These are phyloP conservation scores for Gigaspora rosea DNA, from an alignment of 192 early-diverging fungal genomes.

Conservation along the genomic window DNA sequence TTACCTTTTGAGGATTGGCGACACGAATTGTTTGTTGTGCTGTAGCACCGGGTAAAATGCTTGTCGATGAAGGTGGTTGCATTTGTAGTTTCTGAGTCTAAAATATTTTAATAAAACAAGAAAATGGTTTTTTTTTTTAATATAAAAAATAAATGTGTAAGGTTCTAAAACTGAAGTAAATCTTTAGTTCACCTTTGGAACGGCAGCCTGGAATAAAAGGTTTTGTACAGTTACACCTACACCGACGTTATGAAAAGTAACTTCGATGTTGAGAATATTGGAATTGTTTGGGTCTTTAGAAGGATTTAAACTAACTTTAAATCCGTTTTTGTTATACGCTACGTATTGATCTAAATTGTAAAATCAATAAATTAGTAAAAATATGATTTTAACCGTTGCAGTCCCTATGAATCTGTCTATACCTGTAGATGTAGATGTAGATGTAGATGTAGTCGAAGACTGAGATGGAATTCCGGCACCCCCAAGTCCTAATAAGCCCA, in stretches of 20 bases:
- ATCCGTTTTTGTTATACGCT: slow-evolving; percentile 78
- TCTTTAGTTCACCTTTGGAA: slow-evolving; percentile 63
- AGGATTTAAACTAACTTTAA: slow-evolving; percentile 75
- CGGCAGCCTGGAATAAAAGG: slow-evolving; percentile 88
- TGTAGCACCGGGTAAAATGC: slow-evolving; percentile 56
- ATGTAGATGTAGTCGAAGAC: not conserved
- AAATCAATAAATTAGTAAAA: not conserved
- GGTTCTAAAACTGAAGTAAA: not conserved
- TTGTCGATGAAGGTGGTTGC: slow-evolving; percentile 71
- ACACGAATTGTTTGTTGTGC: slow-evolving; percentile 84
- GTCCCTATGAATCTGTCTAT: too few species aligned
- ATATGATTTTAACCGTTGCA: not conserved
- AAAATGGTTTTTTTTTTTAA: not conserved
- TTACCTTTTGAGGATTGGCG: slow-evolving; percentile 78
- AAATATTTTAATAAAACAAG: not conserved
- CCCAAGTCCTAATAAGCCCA: not conserved
- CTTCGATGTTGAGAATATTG: slow-evolving; percentile 64
- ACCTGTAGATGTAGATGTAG: too few species aligned
- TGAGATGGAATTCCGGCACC: not conserved
- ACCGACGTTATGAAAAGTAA: slow-evolving; percentile 68
- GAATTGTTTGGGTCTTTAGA: slow-evolving; percentile 64
- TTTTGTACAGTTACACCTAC: slow-evolving; percentile 57
- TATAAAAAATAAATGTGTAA: not conserved
- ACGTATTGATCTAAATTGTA: slow-evolving; percentile 38
- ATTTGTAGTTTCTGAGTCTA: slow-evolving; percentile 60